phyloP scores from a whole-genome alignment of 2,329 filamentous ascomycete species.

The Verticillium albo-atrum region DNA sequence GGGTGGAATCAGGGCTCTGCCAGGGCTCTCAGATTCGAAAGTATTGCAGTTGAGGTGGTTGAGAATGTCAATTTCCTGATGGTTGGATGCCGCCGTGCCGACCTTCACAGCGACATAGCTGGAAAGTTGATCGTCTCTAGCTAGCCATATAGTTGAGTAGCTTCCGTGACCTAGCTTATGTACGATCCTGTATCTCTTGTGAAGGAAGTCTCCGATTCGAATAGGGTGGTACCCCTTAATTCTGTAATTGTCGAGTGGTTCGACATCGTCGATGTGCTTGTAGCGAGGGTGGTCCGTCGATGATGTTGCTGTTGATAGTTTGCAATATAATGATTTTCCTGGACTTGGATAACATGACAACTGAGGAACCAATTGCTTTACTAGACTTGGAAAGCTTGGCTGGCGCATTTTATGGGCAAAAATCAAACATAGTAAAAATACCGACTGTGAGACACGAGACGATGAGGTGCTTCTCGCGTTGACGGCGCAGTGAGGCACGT shows the following conservation, averaged over 20 bases:
- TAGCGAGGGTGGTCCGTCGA: conserved; percentile 6
- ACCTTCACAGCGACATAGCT: conserved; percentile 29
- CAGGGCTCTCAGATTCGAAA: background rate
- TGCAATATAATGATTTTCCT: too few species aligned
- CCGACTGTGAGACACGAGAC: too few species aligned
- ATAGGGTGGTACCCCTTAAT: conserved; percentile 34
- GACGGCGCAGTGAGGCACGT: too few species aligned
- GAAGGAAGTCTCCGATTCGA: conserved; percentile 29
- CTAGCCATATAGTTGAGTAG: conserved; percentile 29
- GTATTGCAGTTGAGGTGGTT: conserved; percentile 4
- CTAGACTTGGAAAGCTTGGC: too few species aligned
- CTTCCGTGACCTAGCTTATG: conserved; percentile 24
- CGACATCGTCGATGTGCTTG: conserved; percentile 17
- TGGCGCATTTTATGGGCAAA: too few species aligned
- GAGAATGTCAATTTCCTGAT: conserved; percentile 18
- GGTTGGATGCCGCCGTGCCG: conserved; percentile 18
- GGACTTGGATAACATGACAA: too few species aligned
- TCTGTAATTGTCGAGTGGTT: conserved; percentile 20
- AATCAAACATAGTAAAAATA: too few species aligned
- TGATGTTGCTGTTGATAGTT: too few species aligned
- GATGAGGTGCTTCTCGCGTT: too few species aligned
- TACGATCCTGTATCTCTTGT: conserved; percentile 18
- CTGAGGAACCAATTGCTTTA: too few species aligned
- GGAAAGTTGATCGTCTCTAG: conserved; percentile 15
- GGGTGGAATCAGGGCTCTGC: conserved; percentile 8